Evolutionary conservation across 257 asterid species (phyloP), one percentile per base, ranked within the genome.

Genomic region (Solanum sejunctum): DNA sequence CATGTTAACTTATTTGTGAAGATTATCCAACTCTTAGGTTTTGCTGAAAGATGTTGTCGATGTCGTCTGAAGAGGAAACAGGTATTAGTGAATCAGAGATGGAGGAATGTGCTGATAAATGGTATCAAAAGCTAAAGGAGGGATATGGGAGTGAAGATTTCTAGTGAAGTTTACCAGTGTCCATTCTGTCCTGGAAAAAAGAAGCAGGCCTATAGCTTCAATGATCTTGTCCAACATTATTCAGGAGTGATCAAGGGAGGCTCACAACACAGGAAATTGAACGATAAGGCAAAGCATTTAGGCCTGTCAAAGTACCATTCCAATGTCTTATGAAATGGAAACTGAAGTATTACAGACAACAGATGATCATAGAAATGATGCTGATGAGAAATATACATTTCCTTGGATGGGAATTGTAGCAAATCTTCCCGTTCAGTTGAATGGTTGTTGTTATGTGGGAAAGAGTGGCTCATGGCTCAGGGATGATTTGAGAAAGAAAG

Each of bases 141-240:
- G 89, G 87, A 56, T 32, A 17, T 18, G 69, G 55, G 23, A 87
- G 63, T 60, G 91, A 89, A 84, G 86, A 73, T 77, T 80, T 91
- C 91, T 1, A 88, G 79, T 7, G 84, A 47, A 16, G 20, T 88
- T 84, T 87, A 49, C 85, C 84, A 92, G 87, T 92, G 95, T 88
- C 95, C 95, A 0, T 92, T 86, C 87, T 92, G 95, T 89, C 93
- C 94, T 6, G 93, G n/a, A n/a, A n/a, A n/a, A n/a, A n/a, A 92
- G 92, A 90, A 90, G 90, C 79, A 88, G 10, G 90, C 87, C 80
- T 91, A 91, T 58, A 81, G 26, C 16, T 84, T 73, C 9, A 88
- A 92, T 84, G 95, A 92, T 88, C 90, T 92, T 72, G 86, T 90
- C 45, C 95, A 84, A 60, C 95, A 92, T 20, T 92, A 92, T 86